phyloP scores from a whole-genome alignment of 108 stramenopile genomes.

The Seminavis robusta region DNA sequence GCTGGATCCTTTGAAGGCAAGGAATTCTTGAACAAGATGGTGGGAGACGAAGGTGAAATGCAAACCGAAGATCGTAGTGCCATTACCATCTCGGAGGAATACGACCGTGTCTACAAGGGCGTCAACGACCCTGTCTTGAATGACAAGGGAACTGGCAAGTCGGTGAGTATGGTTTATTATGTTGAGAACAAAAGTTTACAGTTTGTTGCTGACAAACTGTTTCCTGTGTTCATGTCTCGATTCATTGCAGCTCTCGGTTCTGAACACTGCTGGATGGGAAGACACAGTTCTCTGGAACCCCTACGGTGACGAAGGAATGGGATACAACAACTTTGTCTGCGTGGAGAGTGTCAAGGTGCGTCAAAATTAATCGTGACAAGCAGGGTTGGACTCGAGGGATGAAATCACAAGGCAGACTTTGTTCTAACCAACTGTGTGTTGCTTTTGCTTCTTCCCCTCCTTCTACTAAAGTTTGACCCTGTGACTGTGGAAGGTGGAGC shows the following conservation, averaged over 20 bases:
- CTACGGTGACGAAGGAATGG: slow-evolving; percentile 94
- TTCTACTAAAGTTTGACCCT: slow-evolving; percentile 64
- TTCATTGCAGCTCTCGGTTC: slow-evolving; percentile 50
- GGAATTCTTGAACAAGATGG: slow-evolving; percentile 88
- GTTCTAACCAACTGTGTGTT: not conserved
- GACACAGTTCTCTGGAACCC: slow-evolving; percentile 96
- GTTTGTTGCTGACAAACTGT: not conserved
- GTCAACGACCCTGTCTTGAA: slow-evolving; percentile 89
- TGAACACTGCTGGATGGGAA: slow-evolving; percentile 88
- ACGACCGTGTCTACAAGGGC: slow-evolving; percentile 93
- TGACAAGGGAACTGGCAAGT: slow-evolving; percentile 86
- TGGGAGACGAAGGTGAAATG: slow-evolving; percentile 79
- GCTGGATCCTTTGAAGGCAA: slow-evolving; percentile 86
- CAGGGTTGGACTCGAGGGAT: not conserved
- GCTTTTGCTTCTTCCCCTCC: not conserved
- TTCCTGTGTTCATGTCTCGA: not conserved
- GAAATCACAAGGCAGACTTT: too few species aligned
- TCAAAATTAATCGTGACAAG: not conserved
- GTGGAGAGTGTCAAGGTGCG: slow-evolving; percentile 87
- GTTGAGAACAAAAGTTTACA: not conserved
- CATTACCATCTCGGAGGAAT: slow-evolving; percentile 86
- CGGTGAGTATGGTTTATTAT: slow-evolving; percentile 38
- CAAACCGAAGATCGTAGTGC: slow-evolving; percentile 80
- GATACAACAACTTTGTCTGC: slow-evolving; percentile 94
- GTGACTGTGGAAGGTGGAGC: slow-evolving; percentile 72